Conservation (phyloP, 176 grass and related monocot genomes). For the Carex parvula region DNA sequence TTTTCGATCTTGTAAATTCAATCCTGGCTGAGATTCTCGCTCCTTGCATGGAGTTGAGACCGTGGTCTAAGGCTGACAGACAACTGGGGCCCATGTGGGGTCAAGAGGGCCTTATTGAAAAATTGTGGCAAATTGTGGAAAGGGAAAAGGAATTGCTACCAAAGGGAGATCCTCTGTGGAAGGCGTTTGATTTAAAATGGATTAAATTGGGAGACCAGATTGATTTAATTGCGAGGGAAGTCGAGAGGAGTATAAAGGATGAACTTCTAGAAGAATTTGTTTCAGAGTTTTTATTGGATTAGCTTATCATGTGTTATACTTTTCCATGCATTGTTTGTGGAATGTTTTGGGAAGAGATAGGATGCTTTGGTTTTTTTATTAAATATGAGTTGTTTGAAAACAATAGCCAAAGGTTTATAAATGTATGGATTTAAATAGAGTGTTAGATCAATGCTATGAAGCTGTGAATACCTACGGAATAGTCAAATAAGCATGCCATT, state of each 20-base stretch:
- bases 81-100: constrained; percentile 63
- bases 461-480: neutral
- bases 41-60: constrained; percentile 63
- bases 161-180: constrained; percentile 34
- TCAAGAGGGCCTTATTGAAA: constrained; percentile 69
- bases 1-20: constrained; percentile 68
- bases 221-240: constrained; percentile 57
- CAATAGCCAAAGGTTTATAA: neutral
- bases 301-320: neutral
- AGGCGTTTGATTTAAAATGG: constrained; percentile 46
- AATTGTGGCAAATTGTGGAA: constrained; percentile 44
- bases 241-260: constrained; percentile 62
- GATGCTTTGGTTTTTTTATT: neutral
- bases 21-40: constrained; percentile 64
- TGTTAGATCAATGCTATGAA: neutral
- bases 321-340: neutral
- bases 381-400: neutral
- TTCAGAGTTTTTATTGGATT: constrained; percentile 30
- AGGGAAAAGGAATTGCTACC: constrained; percentile 33
- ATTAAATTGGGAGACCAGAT: constrained; percentile 41
- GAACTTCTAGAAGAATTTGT: constrained; percentile 73
- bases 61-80: constrained; percentile 39
- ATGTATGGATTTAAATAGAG: neutral
- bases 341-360: neutral
- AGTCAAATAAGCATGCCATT: neutral